These are phyloP conservation scores for Obba rivulosa DNA, from an alignment of 768 basidiomycete species.

Conservation along the genomic window DNA sequence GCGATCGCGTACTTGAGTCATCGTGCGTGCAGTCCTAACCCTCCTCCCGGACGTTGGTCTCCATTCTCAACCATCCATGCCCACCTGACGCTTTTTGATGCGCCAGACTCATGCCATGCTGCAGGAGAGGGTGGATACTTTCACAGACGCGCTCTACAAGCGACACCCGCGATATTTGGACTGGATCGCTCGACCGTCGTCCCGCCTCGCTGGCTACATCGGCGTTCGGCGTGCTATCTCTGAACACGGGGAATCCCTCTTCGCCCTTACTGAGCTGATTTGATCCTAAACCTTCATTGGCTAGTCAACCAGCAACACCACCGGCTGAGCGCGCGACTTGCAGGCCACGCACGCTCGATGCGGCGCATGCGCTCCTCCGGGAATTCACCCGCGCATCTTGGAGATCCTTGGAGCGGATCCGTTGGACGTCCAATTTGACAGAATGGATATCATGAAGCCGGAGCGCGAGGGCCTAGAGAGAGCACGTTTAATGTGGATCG, in stretches of 20 bases:
- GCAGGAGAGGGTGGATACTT: constrained; percentile 18
- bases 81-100: neutral
- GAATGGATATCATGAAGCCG: constrained; percentile 46
- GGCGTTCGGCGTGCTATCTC: constrained; percentile 71
- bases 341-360: constrained; percentile 3
- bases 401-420: constrained; percentile 29
- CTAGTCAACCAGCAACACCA: too few species aligned
- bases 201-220: constrained; percentile 57
- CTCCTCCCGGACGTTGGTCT: too few species aligned
- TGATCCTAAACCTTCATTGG: too few species aligned
- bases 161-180: constrained; percentile 36
- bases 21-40: too few species aligned
- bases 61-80: neutral
- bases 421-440: constrained; percentile 38
- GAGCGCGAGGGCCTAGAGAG: constrained; percentile 29
- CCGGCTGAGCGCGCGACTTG: neutral
- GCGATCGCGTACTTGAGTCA: neutral
- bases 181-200: constrained; percentile 59
- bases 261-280: neutral
- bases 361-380: constrained; percentile 23
- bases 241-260: constrained; percentile 21
- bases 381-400: constrained; percentile 33
- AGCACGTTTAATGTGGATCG: constrained; percentile 54
- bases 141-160: constrained; percentile 25
- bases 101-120: constrained; percentile 23